A percentile compares a stretch with the other conserved stretches of the same genome.
Conservation (phyloP, 2,329 filamentous ascomycete genomes). For the Leptoxyphium fumago region DNA sequence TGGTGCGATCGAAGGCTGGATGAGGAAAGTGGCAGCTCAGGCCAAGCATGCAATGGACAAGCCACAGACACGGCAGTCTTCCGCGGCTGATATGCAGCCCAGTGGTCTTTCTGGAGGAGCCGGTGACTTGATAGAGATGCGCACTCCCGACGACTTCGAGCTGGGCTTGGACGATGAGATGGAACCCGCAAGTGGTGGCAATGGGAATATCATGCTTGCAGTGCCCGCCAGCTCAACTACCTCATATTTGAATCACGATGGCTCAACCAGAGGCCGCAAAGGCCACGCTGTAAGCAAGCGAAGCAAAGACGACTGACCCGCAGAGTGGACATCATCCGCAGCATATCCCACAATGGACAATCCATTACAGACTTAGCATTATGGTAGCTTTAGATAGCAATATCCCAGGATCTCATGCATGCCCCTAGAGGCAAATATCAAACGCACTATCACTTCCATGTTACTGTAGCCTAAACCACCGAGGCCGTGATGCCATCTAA, state of each 20-base stretch:
- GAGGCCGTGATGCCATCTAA: too few relatives aligned
- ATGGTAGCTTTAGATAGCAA: too few relatives aligned
- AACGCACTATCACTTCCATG: too few relatives aligned
- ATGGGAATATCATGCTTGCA: neutral
- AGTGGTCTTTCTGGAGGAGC: constrained; percentile 29
- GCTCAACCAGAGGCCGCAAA: constrained; percentile 8
- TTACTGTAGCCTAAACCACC: too few relatives aligned
- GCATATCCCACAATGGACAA: too few relatives aligned
- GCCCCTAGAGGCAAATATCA: too few relatives aligned
- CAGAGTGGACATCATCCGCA: too few relatives aligned
- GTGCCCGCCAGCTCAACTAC: constrained; percentile 9
- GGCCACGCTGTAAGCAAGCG: constrained; percentile 13
- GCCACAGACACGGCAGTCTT: neutral
- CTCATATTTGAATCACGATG: constrained; percentile 14
- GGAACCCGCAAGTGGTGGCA: constrained; percentile 8
- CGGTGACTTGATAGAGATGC: constrained; percentile 56
- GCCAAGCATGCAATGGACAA: constrained; percentile 22
- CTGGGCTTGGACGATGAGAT: constrained; percentile 21
- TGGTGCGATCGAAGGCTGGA: constrained; percentile 77
- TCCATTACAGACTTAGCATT: too few relatives aligned
- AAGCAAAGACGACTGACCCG: constrained; percentile 17
- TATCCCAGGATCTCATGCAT: too few relatives aligned
- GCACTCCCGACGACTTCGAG: constrained; percentile 38
- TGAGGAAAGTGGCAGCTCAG: constrained; percentile 64
- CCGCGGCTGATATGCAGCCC: neutral